These are phyloP conservation scores for Speleostelium caveatum DNA, from an alignment of 78 protist genomes.

Conservation along the genomic window DNA sequence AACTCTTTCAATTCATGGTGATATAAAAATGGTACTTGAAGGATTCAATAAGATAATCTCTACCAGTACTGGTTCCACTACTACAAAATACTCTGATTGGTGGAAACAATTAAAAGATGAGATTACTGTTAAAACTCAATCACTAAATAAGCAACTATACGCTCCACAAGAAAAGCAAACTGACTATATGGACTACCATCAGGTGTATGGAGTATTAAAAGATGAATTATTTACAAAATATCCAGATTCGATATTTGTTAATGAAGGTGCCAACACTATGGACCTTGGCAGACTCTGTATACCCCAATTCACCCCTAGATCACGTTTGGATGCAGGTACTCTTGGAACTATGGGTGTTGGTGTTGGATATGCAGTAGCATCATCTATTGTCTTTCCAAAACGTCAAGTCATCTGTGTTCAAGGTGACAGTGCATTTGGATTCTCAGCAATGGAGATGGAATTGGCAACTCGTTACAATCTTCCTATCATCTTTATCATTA, in stretches of 20 bases:
- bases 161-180: conserved; percentile 16
- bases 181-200: conserved; percentile 64
- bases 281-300: conserved; percentile 76
- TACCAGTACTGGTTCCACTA: neutral
- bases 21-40: conserved; percentile 2
- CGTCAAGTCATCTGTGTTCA: conserved; percentile 43
- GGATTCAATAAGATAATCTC: conserved; percentile 15
- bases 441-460: conserved; percentile 82
- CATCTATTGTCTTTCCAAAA: conserved; percentile 8
- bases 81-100: conserved; percentile 39
- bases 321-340: conserved; percentile 83
- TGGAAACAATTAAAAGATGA: conserved; percentile 18
- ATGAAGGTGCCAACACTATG: conserved; percentile 88
- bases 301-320: conserved; percentile 40
- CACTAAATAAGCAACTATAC: neutral
- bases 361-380: conserved; percentile 83
- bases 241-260: conserved; percentile 32
- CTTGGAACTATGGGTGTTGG: conserved; percentile 86
- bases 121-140: conserved; percentile 10
- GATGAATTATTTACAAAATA: conserved; percentile 1
- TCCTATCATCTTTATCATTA: conserved; percentile 75
- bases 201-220: conserved; percentile 38
- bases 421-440: conserved; percentile 89
- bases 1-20: conserved; percentile 22
- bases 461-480: conserved; percentile 49